Evolutionary conservation across 306 rosid species (phyloP), one percentile per base, ranked within the genome.

Genomic region (Arachis hypogaea): DNA sequence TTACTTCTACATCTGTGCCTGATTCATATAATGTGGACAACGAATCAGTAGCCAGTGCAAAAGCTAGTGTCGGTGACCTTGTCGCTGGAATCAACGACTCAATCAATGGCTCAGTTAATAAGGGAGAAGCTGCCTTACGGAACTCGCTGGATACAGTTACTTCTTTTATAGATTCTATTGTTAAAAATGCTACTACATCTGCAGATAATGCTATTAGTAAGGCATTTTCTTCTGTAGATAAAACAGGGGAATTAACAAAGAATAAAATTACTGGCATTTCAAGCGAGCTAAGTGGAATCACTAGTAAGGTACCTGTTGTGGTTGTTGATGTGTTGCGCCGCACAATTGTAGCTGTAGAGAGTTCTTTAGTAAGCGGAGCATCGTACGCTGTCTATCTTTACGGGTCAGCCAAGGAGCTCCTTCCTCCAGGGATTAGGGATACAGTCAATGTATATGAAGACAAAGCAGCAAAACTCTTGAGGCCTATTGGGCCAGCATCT

Each of bases 341-440:
- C 66, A 81, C 86, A 22, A 81, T 89, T 76, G 68, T 86, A 46
- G 73, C 78, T 5, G 85, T 85, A 71, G 96, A 86, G 88, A 86
- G 87, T 88, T 82, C 90, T 69, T 66, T 94, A 69, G 22, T 85
- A 55, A 86, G 73, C 46, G 96, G 91, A 45, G 85, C 82, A 80
- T 91, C 97, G 18, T 84, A 86, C 54, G 71, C 81, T 60, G 74
- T 85, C 69, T 81, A 83, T 77, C 84, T 92, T 11, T 89, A 89
- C 63, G 90, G 91, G 22, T 85, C 95, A 9, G 88, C 85, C 80
- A 94, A 94, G 86, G 93, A 88, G 49, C 74, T 77, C 51, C 87
- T 91, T 82, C 91, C 98, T 64, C 83, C 86, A 41, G 91, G 78
- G 66, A 70, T 94, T 56, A 88, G 85, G 84, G 85, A 78, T 69